Evolutionary conservation across 352 stramenopile species (phyloP), one percentile per base, ranked within the genome.

Genomic region (Ophiocytium majus): DNA sequence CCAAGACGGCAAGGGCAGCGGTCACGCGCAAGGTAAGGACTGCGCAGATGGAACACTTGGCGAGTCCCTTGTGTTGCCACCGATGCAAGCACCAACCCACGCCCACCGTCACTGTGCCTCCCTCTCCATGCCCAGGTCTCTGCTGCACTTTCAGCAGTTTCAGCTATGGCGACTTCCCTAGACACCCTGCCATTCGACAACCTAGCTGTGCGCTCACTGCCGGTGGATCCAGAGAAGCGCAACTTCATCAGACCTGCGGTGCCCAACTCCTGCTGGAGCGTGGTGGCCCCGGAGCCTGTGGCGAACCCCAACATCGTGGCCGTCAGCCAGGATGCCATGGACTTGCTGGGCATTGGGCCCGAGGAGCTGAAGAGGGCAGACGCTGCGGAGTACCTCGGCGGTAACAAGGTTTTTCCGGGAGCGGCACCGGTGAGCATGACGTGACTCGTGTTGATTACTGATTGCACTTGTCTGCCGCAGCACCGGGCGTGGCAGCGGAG

Each of bases 401-500:
- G 85, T 23, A 97, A 97, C 74, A 82, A 91, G 76, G 83, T 95
- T 32, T 91, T 96, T 0, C 82, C 90, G 0, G 93, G 92, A 33
- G 93, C 93, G 0, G 90, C 95, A 82, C 91, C 92, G 19, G 66
- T 78, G 66, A 78, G 66, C 14, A n/a, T n/a, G n/a, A n/a, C n/a
- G n/a, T n/a, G n/a, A n/a, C n/a, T n/a, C n/a, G n/a, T n/a, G n/a
- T n/a, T n/a, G n/a, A n/a, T n/a, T n/a, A n/a, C n/a, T n/a, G n/a
- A n/a, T n/a, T n/a, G n/a, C n/a, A n/a, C n/a, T n/a, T n/a, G n/a
- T n/a, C n/a, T n/a, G n/a, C n/a, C n/a, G n/a, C n/a, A n/a, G n/a
- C n/a, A n/a, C n/a, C n/a, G n/a, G n/a, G n/a, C n/a, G n/a, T n/a
- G n/a, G n/a, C n/a, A n/a, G n/a, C n/a, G n/a, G n/a, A n/a, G n/a